Evolutionary conservation across 805 yeast genomes (phyloP).

Genomic region (Spathaspora girioi): DNA sequence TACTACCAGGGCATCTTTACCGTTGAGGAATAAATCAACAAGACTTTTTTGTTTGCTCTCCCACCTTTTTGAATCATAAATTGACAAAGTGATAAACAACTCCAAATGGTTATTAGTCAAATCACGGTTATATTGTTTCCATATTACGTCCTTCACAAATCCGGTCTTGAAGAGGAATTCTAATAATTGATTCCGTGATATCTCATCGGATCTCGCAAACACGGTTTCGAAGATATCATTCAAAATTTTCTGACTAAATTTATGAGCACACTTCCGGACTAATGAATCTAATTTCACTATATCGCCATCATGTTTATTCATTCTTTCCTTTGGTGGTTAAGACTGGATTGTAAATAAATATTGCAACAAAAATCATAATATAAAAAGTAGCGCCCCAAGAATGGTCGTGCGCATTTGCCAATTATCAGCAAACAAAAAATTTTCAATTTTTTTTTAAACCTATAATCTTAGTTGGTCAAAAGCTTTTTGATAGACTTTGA

Average conservation of each 20-base stretch:
- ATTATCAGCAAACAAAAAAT: not conserved
- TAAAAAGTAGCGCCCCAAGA: not conserved
- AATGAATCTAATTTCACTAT: not conserved
- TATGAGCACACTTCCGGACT: not conserved
- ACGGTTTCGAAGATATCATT: conserved; percentile 14
- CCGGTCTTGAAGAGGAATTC: conserved; percentile 13
- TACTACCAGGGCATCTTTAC: not conserved
- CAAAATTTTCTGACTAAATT: conserved; percentile 12
- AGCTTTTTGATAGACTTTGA: too few species aligned
- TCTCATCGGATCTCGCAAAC: not conserved
- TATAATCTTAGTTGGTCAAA: not conserved
- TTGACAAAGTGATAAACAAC: conserved; percentile 21
- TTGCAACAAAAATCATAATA: not conserved
- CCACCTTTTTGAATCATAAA: conserved; percentile 3
- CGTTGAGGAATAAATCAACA: not conserved
- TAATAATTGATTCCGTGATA: not conserved
- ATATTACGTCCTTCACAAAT: conserved; percentile 29
- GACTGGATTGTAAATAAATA: not conserved
- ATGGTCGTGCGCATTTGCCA: not conserved
- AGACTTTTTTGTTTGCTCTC: not conserved
- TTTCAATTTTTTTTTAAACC: not conserved
- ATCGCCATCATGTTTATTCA: not conserved
- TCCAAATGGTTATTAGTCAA: conserved; percentile 38
- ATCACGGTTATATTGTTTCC: conserved; percentile 40
- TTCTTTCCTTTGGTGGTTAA: not conserved